Evolutionary conservation across 176 grass and related monocot species (phyloP).

Genomic region (Oryza nivara): DNA sequence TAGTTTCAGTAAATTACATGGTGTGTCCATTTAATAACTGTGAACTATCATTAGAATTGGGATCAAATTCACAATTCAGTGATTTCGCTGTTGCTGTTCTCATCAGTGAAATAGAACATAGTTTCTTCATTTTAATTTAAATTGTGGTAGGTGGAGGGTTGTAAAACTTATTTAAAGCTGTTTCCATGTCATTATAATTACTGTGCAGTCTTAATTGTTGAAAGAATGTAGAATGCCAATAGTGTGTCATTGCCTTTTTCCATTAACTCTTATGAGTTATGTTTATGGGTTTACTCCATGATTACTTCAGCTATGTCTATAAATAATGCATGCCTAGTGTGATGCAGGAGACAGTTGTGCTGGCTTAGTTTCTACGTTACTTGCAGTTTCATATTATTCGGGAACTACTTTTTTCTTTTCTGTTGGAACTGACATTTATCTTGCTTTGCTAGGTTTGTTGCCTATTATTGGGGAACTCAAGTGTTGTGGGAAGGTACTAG

Average conservation of each 20-base stretch:
- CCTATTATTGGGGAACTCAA: slow-evolving; percentile 73
- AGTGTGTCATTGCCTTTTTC: slow-evolving; percentile 4
- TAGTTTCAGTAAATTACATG: slow-evolving; percentile 4
- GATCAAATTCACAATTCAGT: background rate
- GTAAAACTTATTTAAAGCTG: slow-evolving; percentile 11
- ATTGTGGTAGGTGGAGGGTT: background rate
- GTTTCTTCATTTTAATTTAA: background rate
- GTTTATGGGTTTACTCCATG: background rate
- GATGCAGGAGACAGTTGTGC: slow-evolving; percentile 11
- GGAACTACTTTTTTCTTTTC: slow-evolving; percentile 4
- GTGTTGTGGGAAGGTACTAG: slow-evolving; percentile 60
- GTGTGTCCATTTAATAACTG: slow-evolving; percentile 14
- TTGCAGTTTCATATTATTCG: background rate
- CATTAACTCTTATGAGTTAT: slow-evolving; percentile 7
- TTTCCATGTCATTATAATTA: slow-evolving; percentile 4
- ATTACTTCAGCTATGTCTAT: slow-evolving; percentile 5
- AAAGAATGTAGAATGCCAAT: slow-evolving; percentile 18
- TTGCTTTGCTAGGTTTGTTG: slow-evolving; percentile 62
- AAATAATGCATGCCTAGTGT: background rate
- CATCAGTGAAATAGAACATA: background rate
- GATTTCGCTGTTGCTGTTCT: slow-evolving; percentile 3
- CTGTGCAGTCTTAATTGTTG: background rate
- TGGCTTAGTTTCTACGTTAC: slow-evolving; percentile 1
- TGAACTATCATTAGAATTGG: background rate
- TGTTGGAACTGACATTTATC: slow-evolving; percentile 25